Percentiles rank a stretch among this genome's conserved stretches.
These are phyloP conservation scores for Nephromyces sp. DNA, from an alignment of 169 alveolate species.

Conservation along the genomic window DNA sequence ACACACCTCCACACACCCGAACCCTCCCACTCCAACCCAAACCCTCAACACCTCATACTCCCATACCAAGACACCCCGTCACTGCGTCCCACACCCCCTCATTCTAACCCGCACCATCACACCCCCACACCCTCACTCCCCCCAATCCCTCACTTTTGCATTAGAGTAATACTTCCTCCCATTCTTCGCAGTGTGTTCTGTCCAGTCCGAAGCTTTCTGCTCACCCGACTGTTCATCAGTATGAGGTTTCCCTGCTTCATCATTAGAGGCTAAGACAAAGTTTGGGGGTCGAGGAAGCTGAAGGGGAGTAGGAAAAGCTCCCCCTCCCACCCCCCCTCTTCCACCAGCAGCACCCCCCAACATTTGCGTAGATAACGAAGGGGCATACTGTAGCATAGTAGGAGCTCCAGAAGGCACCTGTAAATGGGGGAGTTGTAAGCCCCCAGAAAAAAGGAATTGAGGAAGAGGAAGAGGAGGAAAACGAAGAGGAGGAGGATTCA, in stretches of 20 bases:
- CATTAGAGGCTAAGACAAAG: neutral
- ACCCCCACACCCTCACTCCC: neutral
- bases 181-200: conserved; percentile 57
- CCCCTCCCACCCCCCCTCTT: no score
- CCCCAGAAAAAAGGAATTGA: no score
- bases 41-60: no score
- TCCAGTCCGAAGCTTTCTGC: conserved; percentile 40
- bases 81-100: no score
- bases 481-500: neutral
- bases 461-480: neutral
- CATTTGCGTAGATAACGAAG: no score
- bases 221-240: neutral
- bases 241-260: neutral
- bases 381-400: no score
- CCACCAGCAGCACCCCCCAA: no score
- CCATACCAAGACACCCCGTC: no score
- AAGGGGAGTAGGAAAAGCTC: no score
- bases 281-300: neutral
- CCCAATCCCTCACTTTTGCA: conserved; percentile 18
- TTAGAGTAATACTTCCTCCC: conserved; percentile 65
- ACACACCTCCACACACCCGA: neutral
- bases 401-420: no score
- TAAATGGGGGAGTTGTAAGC: no score
- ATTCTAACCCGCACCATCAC: neutral
- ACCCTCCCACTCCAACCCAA: no score